Base-by-base conservation (phyloP, 352 stramenopile genomes). In the Pythium oligandrum region DNA sequence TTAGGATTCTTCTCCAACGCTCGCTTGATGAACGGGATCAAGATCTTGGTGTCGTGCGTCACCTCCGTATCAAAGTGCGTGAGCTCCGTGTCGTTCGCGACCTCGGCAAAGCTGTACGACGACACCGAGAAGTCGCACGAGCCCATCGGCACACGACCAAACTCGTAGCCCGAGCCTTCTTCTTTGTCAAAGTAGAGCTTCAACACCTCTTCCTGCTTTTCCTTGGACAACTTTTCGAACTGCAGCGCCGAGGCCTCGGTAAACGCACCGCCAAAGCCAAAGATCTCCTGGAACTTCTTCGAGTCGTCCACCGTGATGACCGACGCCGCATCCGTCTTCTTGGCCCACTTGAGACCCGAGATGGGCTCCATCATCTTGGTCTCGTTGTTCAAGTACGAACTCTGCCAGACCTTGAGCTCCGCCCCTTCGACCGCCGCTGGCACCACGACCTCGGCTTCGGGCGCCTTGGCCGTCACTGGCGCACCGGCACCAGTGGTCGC, bases 191-290 rank as follows among this genome's bases (percentile, higher is more conserved):
- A 98, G 65, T 96, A 96, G 45, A 95, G 66, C 57, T 77, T 79
- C 33, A 97, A 44, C 10, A 96, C 66, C 53, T 96, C 63, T 38
- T 96, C 73, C 60, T 97, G 86, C 50, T 93, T 83, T 12, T 76
- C 64, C 3, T 37, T 42, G 7, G 89, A 67, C 40, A 98, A 61
- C 57, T 90, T 93, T 0, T 70, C 57, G 53, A 97, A 95, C 58
- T 97, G 86, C 46, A 96, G 65, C 6, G 83, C 81, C n/a, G 90
- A 71, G 10, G 88, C 81, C 55, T 98, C 92, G 3, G 92, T 98
- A 57, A 98, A 97, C 0, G 92, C 90, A 11, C 90, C 92, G 26
- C 92, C 88, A 67, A 98, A 98, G 40, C 92, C 92, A 48, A 89
- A 69, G 35, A 94, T 90, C 58, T 87, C 74, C 61, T 94, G 83